Evolutionary conservation across 345 rosid genomes (phyloP).

Genomic region (Eucalyptus cladocalyx): DNA sequence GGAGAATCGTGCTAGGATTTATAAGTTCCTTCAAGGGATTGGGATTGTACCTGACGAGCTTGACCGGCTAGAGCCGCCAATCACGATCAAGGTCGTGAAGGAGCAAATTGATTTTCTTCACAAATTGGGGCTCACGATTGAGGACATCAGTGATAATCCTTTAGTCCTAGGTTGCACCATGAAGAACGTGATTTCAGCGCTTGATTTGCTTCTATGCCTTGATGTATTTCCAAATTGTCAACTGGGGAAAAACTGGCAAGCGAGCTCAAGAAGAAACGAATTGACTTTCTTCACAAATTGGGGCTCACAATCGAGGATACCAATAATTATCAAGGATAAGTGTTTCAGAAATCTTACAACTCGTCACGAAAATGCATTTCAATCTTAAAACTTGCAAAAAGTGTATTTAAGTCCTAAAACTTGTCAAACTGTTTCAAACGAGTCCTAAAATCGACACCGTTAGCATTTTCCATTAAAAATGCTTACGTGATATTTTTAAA

Average conservation of each 20-base stretch:
- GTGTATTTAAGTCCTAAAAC: too few species aligned
- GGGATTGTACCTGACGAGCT: too few species aligned
- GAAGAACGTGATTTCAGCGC: conserved; percentile 59
- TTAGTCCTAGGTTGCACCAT: conserved; percentile 81
- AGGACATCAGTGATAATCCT: conserved; percentile 70
- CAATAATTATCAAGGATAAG: conserved; percentile 70
- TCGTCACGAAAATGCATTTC: too few species aligned
- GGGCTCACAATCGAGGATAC: conserved; percentile 73
- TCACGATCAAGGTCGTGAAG: not conserved
- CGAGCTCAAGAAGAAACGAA: conserved; percentile 24
- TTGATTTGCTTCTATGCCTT: not conserved
- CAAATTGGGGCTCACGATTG: conserved; percentile 54
- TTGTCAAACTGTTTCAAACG: too few species aligned
- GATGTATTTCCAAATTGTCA: not conserved
- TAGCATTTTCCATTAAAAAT: too few species aligned
- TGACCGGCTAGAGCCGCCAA: conserved; percentile 1
- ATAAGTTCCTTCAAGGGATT: too few species aligned
- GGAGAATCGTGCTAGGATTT: too few species aligned
- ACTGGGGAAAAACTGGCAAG: not conserved
- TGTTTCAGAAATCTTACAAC: too few species aligned
- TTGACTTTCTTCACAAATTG: conserved; percentile 56
- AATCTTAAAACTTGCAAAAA: too few species aligned
- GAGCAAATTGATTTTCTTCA: conserved; percentile 79
- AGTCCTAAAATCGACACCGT: too few species aligned
- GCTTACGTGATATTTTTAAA: too few species aligned